Evolutionary conservation across 331 rosid genomes (phyloP), one percentile per base, ranked within the genome.

Genomic region (Dryas integrifolia): DNA sequence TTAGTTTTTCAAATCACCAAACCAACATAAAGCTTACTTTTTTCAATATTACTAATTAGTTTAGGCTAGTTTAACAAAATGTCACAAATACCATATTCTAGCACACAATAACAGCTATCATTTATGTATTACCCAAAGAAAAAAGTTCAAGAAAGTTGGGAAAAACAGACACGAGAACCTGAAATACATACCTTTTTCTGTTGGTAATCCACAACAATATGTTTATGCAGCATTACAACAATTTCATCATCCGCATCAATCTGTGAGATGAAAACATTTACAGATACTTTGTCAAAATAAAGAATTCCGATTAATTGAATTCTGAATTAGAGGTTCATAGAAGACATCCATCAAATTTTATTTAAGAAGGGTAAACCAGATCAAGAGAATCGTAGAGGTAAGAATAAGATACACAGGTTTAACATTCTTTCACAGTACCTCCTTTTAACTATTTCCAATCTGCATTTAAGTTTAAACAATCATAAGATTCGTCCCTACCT

Each of bases 181-280:
- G 12, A 41, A 59, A 67, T 18, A 65, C 30, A 58, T 76, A 95
- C 99, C 99, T 92, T 89, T 76, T 83, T 88, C 89, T 88, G 84
- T 77, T 92, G 97, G 78, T 95, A 92, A 76, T 92, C 93, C 70
- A 80, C 69, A 69, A 86, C 70, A 58, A 83, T 79, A 65, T 88
- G 92, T 58, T 88, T 84, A 88, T 91, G 91, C 85, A 95, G 80
- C 88, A 89, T 74, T 68, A 18, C 48, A 76, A 81, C 79, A 72
- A 89, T 69, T 73, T 85, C 91, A 60, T 82, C 83, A 76, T 84
- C 90, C 2, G 83, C 86, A 81, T 83, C 89, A 79, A 92, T 86
- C 99, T 95, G 86, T 69, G 77, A 76, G 75, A 68, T 40, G 65
- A 30, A 71, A 65, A 53, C 65, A 78, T 50, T 68, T 74, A 64